Percentiles rank a stretch among this genome's conserved stretches.
Evolutionary conservation across 225 moss, liverwort and hornwort species (phyloP).

Genomic region (Thuidium tamariscinum): DNA sequence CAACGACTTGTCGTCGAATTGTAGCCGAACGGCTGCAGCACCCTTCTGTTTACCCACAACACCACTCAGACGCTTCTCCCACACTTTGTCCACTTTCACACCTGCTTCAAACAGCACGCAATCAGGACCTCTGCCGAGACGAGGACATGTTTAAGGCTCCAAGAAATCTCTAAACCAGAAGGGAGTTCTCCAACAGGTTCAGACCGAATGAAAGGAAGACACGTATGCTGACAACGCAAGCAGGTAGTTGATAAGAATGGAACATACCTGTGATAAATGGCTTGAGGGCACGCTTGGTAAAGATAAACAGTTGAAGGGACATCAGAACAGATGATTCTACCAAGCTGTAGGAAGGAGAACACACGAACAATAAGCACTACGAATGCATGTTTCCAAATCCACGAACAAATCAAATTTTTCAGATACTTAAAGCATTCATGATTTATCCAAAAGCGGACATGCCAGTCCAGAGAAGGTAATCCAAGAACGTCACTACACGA

Average conservation of each 20-base stretch:
- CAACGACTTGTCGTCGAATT: conserved; percentile 46
- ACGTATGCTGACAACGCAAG: neutral
- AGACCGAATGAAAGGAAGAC: neutral
- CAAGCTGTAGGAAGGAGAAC: conserved; percentile 8
- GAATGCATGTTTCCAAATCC: neutral
- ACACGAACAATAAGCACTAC: neutral
- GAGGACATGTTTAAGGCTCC: neutral
- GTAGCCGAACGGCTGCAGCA: conserved; percentile 59
- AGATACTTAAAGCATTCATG: neutral
- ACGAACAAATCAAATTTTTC: neutral
- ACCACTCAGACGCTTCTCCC: conserved; percentile 61
- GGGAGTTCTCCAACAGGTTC: neutral
- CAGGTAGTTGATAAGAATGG: neutral
- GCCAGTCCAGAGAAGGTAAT: neutral
- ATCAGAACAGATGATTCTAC: conserved; percentile 56
- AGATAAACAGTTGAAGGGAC: conserved; percentile 72
- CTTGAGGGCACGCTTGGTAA: conserved; percentile 47
- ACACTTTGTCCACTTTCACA: conserved; percentile 65
- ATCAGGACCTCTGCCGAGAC: neutral
- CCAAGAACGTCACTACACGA: neutral
- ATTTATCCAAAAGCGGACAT: neutral
- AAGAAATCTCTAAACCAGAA: neutral
- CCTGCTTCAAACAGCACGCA: conserved; percentile 23
- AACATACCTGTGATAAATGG: conserved; percentile 53
- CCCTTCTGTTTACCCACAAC: conserved; percentile 80